phyloP scores from a whole-genome alignment of 2,329 filamentous ascomycete species.

The Falciphora oryzae region DNA sequence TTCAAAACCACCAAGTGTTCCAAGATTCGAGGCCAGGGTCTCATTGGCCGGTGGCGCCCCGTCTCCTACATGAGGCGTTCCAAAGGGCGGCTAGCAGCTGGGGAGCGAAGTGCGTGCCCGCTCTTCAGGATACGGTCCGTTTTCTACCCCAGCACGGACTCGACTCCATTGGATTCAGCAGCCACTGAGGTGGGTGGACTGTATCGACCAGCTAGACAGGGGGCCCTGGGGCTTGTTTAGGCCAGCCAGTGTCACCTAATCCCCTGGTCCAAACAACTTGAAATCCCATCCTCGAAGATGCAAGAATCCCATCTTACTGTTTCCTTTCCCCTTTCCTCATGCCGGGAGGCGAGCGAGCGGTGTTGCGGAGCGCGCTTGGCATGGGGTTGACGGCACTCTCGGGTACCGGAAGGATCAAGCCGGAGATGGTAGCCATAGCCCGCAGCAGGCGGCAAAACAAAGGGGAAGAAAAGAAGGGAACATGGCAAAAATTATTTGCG shows the following conservation, averaged over 20 bases:
- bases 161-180: not conserved
- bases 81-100: constrained; percentile 36
- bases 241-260: not conserved
- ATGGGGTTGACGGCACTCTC: not conserved
- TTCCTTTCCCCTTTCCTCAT: not conserved
- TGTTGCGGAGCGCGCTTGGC: not conserved
- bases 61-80: constrained; percentile 29
- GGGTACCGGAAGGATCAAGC: not conserved
- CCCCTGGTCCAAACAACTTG: not conserved
- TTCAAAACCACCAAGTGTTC: constrained; percentile 36
- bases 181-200: not conserved
- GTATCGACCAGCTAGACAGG: not conserved
- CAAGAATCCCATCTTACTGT: not conserved
- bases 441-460: constrained; percentile 1
- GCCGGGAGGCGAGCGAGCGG: too few relatives aligned
- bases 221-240: not conserved
- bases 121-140: not conserved
- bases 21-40: constrained; percentile 23
- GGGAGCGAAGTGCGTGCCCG: not conserved
- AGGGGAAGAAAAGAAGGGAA: constrained; percentile 1
- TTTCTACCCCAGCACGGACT: not conserved
- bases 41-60: constrained; percentile 33
- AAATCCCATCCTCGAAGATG: not conserved
- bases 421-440: not conserved
- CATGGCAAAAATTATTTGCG: too few relatives aligned